phyloP scores from a whole-genome alignment of 768 basidiomycete genomes.

The Rhizopogon vesiculosus region DNA sequence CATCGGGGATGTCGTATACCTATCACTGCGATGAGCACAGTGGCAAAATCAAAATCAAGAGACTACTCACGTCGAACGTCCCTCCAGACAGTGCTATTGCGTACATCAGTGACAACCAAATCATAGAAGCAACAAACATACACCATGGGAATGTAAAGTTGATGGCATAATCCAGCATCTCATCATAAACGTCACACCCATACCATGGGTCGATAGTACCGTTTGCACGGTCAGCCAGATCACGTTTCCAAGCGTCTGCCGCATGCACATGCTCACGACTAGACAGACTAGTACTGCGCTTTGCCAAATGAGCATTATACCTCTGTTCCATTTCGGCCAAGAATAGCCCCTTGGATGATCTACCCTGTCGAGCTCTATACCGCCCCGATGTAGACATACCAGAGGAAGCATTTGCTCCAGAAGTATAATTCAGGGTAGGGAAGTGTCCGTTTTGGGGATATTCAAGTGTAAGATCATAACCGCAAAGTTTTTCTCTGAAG shows the following conservation, averaged over 20 bases:
- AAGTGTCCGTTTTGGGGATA: constrained; percentile 60
- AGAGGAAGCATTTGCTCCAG: constrained; percentile 11
- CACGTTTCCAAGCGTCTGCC: constrained; percentile 36
- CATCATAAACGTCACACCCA: constrained; percentile 58
- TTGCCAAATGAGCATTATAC: constrained; percentile 18
- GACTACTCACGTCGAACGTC: constrained; percentile 32
- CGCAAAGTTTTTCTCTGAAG: constrained; percentile 54
- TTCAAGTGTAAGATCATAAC: constrained; percentile 60
- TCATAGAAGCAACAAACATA: constrained; percentile 19
- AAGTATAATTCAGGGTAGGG: constrained; percentile 25
- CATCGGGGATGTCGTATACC: constrained; percentile 55
- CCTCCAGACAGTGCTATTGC: constrained; percentile 22
- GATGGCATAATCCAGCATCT: constrained; percentile 66
- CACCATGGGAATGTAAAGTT: constrained; percentile 68
- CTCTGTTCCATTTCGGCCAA: constrained; percentile 16
- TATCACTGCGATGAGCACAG: constrained; percentile 11
- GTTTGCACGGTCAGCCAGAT: constrained; percentile 42
- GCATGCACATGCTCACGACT: constrained; percentile 22
- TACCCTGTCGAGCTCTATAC: constrained; percentile 12
- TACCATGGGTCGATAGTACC: constrained; percentile 61
- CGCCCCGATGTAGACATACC: background rate
- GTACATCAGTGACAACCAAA: constrained; percentile 5
- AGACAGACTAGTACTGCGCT: constrained; percentile 13
- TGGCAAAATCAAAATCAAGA: background rate
- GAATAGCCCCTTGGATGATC: constrained; percentile 14